Conservation (phyloP, 192 early-diverging fungal species). For the Coemansia sp. region DNA sequence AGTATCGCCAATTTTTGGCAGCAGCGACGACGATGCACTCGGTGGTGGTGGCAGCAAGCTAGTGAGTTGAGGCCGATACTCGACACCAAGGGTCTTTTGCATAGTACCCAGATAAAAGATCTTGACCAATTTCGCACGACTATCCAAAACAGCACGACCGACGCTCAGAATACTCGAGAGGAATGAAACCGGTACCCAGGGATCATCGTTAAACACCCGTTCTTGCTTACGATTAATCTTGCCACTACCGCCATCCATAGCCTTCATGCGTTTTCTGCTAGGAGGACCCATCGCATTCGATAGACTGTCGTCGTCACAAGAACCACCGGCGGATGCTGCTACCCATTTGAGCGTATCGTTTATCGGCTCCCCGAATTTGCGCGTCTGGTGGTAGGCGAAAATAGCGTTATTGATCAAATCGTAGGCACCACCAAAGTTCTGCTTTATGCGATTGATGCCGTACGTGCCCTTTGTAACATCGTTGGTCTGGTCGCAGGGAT, state of each 20-base stretch:
- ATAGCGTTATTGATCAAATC: slow-evolving; percentile 53
- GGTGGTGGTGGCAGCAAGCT: slow-evolving; percentile 10
- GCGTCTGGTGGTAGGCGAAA: slow-evolving; percentile 55
- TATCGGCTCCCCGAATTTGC: slow-evolving; percentile 50
- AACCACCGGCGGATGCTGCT: background rate
- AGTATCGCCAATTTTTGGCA: too few relatives aligned
- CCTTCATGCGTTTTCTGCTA: slow-evolving; percentile 26
- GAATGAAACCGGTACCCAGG: slow-evolving; percentile 51
- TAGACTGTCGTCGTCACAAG: background rate
- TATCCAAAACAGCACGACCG: slow-evolving; percentile 6
- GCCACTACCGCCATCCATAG: slow-evolving; percentile 21
- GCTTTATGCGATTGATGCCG: slow-evolving; percentile 49
- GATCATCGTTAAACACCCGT: slow-evolving; percentile 25
- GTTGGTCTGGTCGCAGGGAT: slow-evolving; percentile 60
- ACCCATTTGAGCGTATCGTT: slow-evolving; percentile 27
- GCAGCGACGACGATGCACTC: too few relatives aligned
- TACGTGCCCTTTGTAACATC: slow-evolving; percentile 59
- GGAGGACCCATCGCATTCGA: background rate
- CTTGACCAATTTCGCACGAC: slow-evolving; percentile 17
- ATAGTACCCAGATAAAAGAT: slow-evolving; percentile 38
- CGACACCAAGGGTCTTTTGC: slow-evolving; percentile 36
- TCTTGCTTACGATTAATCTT: background rate
- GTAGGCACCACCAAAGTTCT: slow-evolving; percentile 53
- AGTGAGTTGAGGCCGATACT: slow-evolving; percentile 41
- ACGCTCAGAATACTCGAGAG: slow-evolving; percentile 49